Evolutionary conservation across 208 protist species (phyloP).

Genomic region (Porcisia deanei): DNA sequence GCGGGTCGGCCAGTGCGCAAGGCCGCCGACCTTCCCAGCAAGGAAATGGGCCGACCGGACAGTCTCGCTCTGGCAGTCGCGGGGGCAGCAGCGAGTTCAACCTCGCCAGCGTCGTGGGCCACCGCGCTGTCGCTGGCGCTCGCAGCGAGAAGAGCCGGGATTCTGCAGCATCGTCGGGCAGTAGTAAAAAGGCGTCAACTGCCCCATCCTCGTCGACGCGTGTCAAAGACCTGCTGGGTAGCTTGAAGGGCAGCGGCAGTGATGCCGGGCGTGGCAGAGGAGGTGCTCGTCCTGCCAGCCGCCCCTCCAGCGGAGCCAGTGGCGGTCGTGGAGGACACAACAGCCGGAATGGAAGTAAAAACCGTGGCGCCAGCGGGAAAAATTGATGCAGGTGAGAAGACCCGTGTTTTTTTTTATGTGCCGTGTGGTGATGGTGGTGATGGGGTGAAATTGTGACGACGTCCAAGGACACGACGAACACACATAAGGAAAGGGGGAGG

Average conservation of each 20-base stretch:
- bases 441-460: not conserved
- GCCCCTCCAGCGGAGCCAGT: conserved; percentile 17
- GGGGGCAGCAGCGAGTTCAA: conserved; percentile 23
- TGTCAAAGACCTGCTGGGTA: conserved; percentile 27
- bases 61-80: conserved; percentile 7
- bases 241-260: conserved; percentile 25
- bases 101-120: conserved; percentile 26
- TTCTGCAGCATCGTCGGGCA: conserved; percentile 1
- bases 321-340: conserved; percentile 4
- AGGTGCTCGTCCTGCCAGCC: conserved; percentile 24
- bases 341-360: not conserved
- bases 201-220: conserved; percentile 12
- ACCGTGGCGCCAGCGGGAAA: conserved; percentile 1
- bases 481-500: not conserved
- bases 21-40: conserved; percentile 19
- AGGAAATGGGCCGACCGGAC: conserved; percentile 1
- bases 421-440: not conserved
- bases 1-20: not conserved
- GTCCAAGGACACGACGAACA: not conserved
- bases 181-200: not conserved
- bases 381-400: not conserved
- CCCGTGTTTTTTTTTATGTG: not conserved
- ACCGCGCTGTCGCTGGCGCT: conserved; percentile 8
- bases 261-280: conserved; percentile 12
- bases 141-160: not conserved